Base-by-base conservation (phyloP, 2,329 filamentous ascomycete species). In the Thyridium curvatum region DNA sequence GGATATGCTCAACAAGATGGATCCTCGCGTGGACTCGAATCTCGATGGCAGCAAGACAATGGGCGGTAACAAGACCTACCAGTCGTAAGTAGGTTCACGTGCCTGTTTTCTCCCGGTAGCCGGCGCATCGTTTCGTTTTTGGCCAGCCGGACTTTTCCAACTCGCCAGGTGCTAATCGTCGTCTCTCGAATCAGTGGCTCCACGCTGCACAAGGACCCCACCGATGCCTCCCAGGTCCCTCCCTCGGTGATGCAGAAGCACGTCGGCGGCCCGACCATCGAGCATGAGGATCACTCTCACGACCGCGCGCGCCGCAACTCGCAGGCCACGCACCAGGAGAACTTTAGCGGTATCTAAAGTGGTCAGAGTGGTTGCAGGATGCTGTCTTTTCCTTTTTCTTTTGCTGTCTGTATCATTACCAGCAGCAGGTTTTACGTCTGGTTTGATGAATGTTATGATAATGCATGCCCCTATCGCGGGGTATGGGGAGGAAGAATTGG, bases 141-240 rank as follows among this genome's bases (percentile, higher is more conserved):
- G n/a, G n/a, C n/a, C n/a, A n/a, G n/a, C n/a, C n/a, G n/a, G n/a
- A n/a, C n/a, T n/a, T n/a, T n/a, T n/a, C n/a, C n/a, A n/a, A n/a
- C n/a, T n/a, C n/a, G n/a, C 6, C 35, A 17, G 29, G 16, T 26
- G 18, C 32, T 42, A 39, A 45, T 40, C 26, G 26, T 26, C 32
- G 12, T 36, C 16, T 12, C 8, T 16, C 12, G 32, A 18, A 44
- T 34, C 10, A 35, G 42, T 35, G 52, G 40, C 32, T 41, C 28
- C n/a, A 35, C 42, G 6, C 38, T 40, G 30, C 39, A 50, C 36
- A 60, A 59, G 44, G 73, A 78, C 34, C 73, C 73, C 4, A 71
- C 64, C 14, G 74, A 79, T 44, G 74, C 75, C 2, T 60, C 74
- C 0, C 73, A 79, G 50, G 74, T 77, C 0, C 73, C 74, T 2